phyloP scores from a whole-genome alignment of 2,329 filamentous ascomycete genomes.

The Stagonosporopsis chrysanthemi region DNA sequence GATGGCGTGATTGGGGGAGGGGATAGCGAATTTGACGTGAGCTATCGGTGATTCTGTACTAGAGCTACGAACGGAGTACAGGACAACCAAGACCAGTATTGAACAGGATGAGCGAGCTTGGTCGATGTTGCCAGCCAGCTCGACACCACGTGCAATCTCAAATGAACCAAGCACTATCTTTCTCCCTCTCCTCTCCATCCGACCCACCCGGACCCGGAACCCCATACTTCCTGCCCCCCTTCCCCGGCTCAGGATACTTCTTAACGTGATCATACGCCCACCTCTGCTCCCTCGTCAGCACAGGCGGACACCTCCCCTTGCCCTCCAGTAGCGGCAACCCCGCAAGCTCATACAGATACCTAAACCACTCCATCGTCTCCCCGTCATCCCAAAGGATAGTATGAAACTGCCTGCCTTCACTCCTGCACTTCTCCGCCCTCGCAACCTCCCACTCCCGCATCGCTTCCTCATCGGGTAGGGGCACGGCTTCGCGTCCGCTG shows the following conservation, averaged over 20 bases:
- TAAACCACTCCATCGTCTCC: conserved; percentile 59
- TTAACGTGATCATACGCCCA: conserved; percentile 49
- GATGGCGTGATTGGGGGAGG: conserved; percentile 7
- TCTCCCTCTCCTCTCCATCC: background rate
- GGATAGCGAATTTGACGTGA: background rate
- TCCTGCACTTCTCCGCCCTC: conserved; percentile 41
- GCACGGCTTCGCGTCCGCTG: conserved; percentile 50
- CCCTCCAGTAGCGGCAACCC: conserved; percentile 59
- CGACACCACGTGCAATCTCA: background rate
- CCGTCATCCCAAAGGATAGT: conserved; percentile 62
- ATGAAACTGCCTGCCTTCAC: conserved; percentile 58
- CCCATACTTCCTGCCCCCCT: conserved; percentile 1
- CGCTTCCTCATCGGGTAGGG: conserved; percentile 29
- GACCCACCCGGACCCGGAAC: background rate
- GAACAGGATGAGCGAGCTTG: too few relatives aligned
- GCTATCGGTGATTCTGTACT: background rate
- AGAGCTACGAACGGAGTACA: too few relatives aligned
- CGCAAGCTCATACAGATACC: conserved; percentile 57
- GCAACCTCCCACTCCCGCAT: conserved; percentile 59
- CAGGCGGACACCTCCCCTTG: conserved; percentile 37
- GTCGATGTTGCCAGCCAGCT: background rate
- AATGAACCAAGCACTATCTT: conserved; percentile 13
- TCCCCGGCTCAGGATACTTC: conserved; percentile 30
- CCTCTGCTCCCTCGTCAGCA: conserved; percentile 23
- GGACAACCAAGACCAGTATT: background rate